A percentile compares a stretch with the other conserved stretches of the same genome.
Evolutionary conservation across 305 asterid genomes (phyloP).

Genomic region (Euphrasia arctica): DNA sequence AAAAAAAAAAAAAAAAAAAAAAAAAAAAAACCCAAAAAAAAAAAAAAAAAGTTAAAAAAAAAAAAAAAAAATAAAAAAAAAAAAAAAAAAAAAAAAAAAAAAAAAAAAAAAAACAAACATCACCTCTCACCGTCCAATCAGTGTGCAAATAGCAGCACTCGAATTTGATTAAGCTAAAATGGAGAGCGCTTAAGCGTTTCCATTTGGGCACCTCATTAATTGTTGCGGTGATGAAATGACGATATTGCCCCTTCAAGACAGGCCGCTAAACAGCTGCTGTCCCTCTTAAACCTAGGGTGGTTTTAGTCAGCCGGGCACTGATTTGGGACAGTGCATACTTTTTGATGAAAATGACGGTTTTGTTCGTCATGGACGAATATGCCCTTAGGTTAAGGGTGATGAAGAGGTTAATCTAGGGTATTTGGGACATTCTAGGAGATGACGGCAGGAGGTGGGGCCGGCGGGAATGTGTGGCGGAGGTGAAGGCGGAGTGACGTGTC

Average conservation of each 20-base stretch:
- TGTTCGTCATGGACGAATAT: slow-evolving; percentile 16
- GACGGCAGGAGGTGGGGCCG: background rate
- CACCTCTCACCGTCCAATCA: too few relatives aligned
- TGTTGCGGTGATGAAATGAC: slow-evolving; percentile 21
- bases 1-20: too few relatives aligned
- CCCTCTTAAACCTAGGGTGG: slow-evolving; percentile 22
- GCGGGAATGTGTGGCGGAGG: slow-evolving; percentile 12
- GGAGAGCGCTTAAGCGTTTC: slow-evolving; percentile 32
- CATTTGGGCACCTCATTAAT: slow-evolving; percentile 14
- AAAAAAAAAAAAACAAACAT: too few relatives aligned
- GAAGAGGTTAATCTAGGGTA: background rate
- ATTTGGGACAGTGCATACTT: slow-evolving; percentile 42
- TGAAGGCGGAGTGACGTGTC: slow-evolving; percentile 6
- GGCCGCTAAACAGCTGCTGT: slow-evolving; percentile 24
- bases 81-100: background rate
- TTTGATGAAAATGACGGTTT: slow-evolving; percentile 38
- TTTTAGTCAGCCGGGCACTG: slow-evolving; percentile 30
- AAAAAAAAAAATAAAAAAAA: too few relatives aligned
- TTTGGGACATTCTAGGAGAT: slow-evolving; percentile 17
- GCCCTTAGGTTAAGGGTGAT: slow-evolving; percentile 17
- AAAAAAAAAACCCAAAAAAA: too few relatives aligned
- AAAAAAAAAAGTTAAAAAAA: too few relatives aligned
- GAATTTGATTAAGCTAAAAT: slow-evolving; percentile 18
- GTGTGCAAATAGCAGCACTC: too few relatives aligned
- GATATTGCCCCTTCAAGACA: slow-evolving; percentile 33